Conservation (phyloP, 2,329 filamentous ascomycete genomes). For the Trichophyton simii region DNA sequence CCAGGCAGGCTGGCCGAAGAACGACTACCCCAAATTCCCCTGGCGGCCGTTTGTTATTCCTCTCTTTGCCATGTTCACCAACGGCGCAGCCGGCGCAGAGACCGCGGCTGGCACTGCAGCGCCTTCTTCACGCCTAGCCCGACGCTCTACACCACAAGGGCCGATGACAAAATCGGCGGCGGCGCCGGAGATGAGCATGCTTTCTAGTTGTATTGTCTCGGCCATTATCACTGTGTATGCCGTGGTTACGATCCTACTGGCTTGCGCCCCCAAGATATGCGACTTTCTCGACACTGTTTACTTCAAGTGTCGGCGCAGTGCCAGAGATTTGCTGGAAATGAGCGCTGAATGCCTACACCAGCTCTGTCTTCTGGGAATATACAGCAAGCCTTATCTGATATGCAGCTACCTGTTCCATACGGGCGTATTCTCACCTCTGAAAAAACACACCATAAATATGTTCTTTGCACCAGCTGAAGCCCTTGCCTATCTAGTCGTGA, state of each 20-base stretch:
- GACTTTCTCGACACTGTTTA: neutral
- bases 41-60: conserved; percentile 32
- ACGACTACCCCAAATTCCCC: conserved; percentile 26
- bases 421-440: too few relatives aligned
- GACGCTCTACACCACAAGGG: neutral
- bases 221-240: neutral
- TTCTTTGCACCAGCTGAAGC: neutral
- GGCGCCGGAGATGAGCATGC: too few relatives aligned
- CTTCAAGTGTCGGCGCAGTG: too few relatives aligned
- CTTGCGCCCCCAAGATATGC: neutral
- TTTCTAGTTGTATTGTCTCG: neutral
- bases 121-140: neutral
- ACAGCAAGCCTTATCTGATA: neutral
- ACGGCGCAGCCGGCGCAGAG: neutral
- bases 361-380: neutral
- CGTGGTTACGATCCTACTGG: neutral
- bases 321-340: neutral
- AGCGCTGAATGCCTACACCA: neutral
- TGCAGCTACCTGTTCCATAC: too few relatives aligned
- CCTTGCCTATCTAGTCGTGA: neutral
- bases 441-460: neutral
- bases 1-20: conserved; percentile 25
- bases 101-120: neutral
- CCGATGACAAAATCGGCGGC: too few relatives aligned
- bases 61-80: conserved; percentile 11